Evolutionary conservation across 2,329 filamentous ascomycete species (phyloP).

Genomic region (Aureobasidium sp.): DNA sequence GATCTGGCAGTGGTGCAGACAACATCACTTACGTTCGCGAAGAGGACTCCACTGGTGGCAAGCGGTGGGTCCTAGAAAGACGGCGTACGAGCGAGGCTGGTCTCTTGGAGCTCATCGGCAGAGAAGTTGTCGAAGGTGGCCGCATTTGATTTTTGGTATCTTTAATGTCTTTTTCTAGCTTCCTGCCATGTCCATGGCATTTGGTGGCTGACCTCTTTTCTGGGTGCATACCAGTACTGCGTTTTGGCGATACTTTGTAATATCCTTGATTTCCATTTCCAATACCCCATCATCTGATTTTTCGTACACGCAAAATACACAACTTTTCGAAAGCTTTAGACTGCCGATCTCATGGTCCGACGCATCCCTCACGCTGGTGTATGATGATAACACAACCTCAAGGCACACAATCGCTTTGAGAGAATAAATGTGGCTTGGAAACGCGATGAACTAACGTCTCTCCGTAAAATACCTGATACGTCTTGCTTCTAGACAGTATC

Average conservation of each 20-base stretch:
- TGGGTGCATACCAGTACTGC: neutral
- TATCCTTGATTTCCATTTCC: neutral
- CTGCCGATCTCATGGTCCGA: too few relatives aligned
- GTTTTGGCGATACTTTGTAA: constrained; percentile 13
- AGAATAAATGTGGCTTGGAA: too few relatives aligned
- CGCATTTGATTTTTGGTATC: constrained; percentile 27
- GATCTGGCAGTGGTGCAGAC: constrained; percentile 51
- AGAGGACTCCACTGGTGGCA: constrained; percentile 52
- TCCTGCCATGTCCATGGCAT: neutral
- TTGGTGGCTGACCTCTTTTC: neutral
- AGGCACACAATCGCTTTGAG: too few relatives aligned
- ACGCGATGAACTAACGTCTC: too few relatives aligned
- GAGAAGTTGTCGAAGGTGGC: constrained; percentile 56
- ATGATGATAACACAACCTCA: too few relatives aligned
- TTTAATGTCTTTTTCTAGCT: neutral
- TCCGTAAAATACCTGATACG: too few relatives aligned
- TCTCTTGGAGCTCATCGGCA: constrained; percentile 57
- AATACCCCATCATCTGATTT: neutral
- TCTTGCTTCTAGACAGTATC: too few relatives aligned
- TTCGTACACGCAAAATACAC: neutral
- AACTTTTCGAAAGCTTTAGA: too few relatives aligned
- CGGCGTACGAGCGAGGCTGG: constrained; percentile 59
- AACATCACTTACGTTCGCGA: constrained; percentile 62
- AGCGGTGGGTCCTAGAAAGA: constrained; percentile 63
- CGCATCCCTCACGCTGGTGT: too few relatives aligned